Base-by-base conservation (phyloP, 164 flowering plant species). In the Stephania japonica region DNA sequence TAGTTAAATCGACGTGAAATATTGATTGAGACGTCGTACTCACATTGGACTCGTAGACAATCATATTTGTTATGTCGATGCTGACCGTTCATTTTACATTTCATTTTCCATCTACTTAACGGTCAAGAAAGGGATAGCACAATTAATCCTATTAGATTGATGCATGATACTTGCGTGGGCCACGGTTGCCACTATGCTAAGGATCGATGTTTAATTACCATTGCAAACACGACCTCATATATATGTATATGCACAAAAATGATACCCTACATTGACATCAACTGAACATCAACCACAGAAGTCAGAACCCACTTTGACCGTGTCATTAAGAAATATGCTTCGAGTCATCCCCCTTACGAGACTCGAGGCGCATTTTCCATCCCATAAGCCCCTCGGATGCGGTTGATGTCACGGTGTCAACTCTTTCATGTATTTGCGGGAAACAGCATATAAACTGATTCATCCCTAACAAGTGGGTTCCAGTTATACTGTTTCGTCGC, bases 401-500 rank as follows among this genome's bases (percentile, higher is more conserved):
- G 38, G 38, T 32, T 32, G 38, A 32, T 32, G 38, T 32, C 38
- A 32, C 38, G 0, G 38, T 32, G 38, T 32, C 38, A 32, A 32
- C 38, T 32, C 38, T 32, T 32, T 32, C 38, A 32, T 56, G 21
- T 16, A 56, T 56, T 47, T 47, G 16, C 16, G 53, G 14, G 13
- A 47, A 47, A 47, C 53, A 47, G 53, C 53, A 56, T 16, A 53
- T 53, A 53, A 53, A 10, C 19, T 13, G 19, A 56, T 19, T n/a
- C 19, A 19, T 56, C 62, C 21, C 21, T n/a, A 16, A 5, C 62
- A 56, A 21, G 18, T 56, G 62, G 62, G 62, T 56, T 56, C 62
- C 62, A 56, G 62, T 56, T 56, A 56, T 13, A 56, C 62, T 56
- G 62, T 56, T 56, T 56, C 62, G 62, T 56, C 62, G n/a, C 19